Conservation (phyloP, 371 early-diverging fungal species). For the Aphelidium insulamus region DNA sequence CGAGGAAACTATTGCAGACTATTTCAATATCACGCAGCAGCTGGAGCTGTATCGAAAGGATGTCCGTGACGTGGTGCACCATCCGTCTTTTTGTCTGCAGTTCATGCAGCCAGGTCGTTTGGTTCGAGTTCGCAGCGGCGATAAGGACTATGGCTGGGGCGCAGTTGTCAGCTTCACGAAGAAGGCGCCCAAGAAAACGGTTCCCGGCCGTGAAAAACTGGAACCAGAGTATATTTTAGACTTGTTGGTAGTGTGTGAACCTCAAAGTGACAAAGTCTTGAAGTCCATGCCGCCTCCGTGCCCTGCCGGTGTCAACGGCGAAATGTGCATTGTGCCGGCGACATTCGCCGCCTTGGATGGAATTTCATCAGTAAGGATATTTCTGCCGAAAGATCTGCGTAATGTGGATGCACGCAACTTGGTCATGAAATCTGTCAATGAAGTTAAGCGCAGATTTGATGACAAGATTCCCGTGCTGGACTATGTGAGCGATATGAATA, state of each 20-base stretch:
- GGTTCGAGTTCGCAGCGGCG: conserved; percentile 35
- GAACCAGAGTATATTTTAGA: conserved; percentile 46
- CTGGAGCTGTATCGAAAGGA: conserved; percentile 37
- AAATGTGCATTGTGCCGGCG: conserved; percentile 58
- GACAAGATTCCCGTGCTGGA: conserved; percentile 60
- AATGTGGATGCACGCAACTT: conserved; percentile 27
- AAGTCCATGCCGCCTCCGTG: conserved; percentile 35
- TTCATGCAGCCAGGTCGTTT: conserved; percentile 76
- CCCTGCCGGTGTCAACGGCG: conserved; percentile 23
- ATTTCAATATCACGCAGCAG: conserved; percentile 54
- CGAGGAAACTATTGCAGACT: conserved; percentile 41
- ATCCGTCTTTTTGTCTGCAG: conserved; percentile 51
- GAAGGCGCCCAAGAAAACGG: conserved; percentile 7
- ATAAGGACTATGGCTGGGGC: conserved; percentile 85
- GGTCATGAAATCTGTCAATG: conserved; percentile 37
- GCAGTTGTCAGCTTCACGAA: conserved; percentile 41
- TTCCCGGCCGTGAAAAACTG: conserved; percentile 11
- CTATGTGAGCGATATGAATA: conserved; percentile 70
- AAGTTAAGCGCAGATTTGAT: conserved; percentile 48
- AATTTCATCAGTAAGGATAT: conserved; percentile 48
- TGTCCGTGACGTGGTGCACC: conserved; percentile 49
- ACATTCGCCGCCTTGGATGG: conserved; percentile 43
- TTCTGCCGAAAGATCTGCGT: conserved; percentile 45
- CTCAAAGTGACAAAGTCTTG: conserved; percentile 27
- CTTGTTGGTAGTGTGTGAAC: conserved; percentile 50